These are phyloP conservation scores for Cordia subcordata DNA, from an alignment of 257 asterid species.

Conservation along the genomic window DNA sequence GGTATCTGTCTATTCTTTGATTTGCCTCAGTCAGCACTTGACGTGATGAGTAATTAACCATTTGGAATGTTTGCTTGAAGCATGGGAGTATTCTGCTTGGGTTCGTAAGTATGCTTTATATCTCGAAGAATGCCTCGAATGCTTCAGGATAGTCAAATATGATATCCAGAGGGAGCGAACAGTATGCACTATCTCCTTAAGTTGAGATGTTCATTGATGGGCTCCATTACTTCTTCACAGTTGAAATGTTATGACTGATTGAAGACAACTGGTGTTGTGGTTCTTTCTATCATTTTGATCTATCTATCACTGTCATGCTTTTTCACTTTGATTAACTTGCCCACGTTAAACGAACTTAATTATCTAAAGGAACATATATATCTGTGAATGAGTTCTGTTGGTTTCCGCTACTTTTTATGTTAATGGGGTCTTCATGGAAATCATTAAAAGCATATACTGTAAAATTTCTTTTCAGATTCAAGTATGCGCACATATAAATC, in stretches of 20 bases:
- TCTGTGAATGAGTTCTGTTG: too few species aligned
- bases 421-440: too few species aligned
- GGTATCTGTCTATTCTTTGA: conserved; percentile 32
- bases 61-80: conserved; percentile 32
- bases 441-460: too few species aligned
- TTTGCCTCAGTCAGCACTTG: conserved; percentile 9
- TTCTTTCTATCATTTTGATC: too few species aligned
- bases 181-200: conserved; percentile 30
- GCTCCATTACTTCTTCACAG: neutral
- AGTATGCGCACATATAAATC: too few species aligned
- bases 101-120: conserved; percentile 61
- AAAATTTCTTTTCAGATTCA: too few species aligned
- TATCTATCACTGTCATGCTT: too few species aligned
- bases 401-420: too few species aligned
- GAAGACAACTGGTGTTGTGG: neutral
- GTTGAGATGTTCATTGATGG: neutral
- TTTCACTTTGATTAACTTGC: too few species aligned
- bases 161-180: conserved; percentile 60
- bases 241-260: neutral
- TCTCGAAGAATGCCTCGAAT: conserved; percentile 73
- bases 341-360: too few species aligned
- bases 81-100: conserved; percentile 76
- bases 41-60: conserved; percentile 19
- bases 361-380: too few species aligned
- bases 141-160: conserved; percentile 53